Evolutionary conservation across 306 rosid species (phyloP), one percentile per base, ranked within the genome.

Genomic region (Cucumis melo): DNA sequence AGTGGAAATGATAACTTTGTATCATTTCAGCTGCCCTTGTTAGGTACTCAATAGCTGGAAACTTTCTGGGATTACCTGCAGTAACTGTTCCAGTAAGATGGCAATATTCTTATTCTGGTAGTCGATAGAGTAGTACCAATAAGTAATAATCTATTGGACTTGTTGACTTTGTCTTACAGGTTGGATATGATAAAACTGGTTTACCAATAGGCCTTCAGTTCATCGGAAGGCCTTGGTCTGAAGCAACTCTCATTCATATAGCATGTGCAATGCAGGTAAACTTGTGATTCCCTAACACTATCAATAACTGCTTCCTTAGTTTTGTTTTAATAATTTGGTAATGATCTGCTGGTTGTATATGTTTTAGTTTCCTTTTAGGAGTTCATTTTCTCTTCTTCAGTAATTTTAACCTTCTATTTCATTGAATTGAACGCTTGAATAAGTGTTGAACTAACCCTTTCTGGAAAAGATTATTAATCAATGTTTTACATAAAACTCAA

Each of bases 151-250:
- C 24, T 13, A 20, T 53, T 58, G 24, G 34, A 6, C 13, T 51
- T 75, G 67, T 77, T 64, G 41, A 79, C 70, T 20, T 58, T 15
- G 36, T 60, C 51, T 57, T 44, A 57, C 41, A 93, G 98, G 92
- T 91, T 80, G 98, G 98, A 48, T 90, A 86, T 39, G 96, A 90
- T 64, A 86, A 88, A 81, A 44, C 63, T 15, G 98, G 98, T 77
- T 81, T 93, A 85, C 98, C 98, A 17, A 93, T 93, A 77, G 98
- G 98, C 42, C 96, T 93, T 83, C 98, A 93, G 79, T 90, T 93
- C 80, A 88, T 93, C 34, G 97, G 98, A 73, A 87, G 83, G 84
- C 97, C 97, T 73, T 93, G 97, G 97, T 88, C 90, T 55, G 98
- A 93, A 85, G 84, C 98, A 65, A 90, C 97, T 59, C 64, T 93